A percentile compares a stretch with the other conserved stretches of the same genome.
Conservation (phyloP, 768 basidiomycete genomes). For the Auriscalpium vulgare region DNA sequence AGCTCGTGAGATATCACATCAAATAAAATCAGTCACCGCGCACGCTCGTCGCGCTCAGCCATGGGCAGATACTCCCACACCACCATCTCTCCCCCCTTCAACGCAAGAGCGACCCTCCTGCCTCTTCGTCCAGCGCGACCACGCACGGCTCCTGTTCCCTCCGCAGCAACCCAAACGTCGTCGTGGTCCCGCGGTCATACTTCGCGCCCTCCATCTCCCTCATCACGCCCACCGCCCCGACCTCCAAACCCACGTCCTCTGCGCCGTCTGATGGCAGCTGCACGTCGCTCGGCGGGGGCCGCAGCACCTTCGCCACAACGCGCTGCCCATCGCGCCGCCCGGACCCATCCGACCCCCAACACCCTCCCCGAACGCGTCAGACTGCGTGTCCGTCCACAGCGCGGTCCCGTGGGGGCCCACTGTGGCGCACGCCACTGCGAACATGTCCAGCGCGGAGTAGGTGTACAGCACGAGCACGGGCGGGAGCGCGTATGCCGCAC, state of each 20-base stretch:
- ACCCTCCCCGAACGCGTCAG: slow-evolving; percentile 35
- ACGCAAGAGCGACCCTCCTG: slow-evolving; percentile 28
- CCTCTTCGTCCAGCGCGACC: slow-evolving; percentile 31
- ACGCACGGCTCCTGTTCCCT: slow-evolving; percentile 42
- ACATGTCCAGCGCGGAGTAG: slow-evolving; percentile 24
- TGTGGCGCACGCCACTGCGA: slow-evolving; percentile 43
- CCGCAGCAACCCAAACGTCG: slow-evolving; percentile 37
- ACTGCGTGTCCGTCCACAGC: slow-evolving; percentile 50
- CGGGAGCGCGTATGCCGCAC: slow-evolving; percentile 21
- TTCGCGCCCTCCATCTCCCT: slow-evolving; percentile 15
- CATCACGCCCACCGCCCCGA: not conserved
- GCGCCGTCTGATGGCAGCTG: not conserved
- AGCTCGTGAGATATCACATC: no score
- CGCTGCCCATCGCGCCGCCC: slow-evolving; percentile 39
- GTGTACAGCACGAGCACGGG: slow-evolving; percentile 14
- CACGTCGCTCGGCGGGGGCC: not conserved
- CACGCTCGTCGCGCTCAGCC: no score
- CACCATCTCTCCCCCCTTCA: slow-evolving; percentile 36
- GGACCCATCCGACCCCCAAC: slow-evolving; percentile 32
- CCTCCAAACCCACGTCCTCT: not conserved
- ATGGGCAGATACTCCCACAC: slow-evolving; percentile 37
- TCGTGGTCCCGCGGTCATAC: slow-evolving; percentile 27
- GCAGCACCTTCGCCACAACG: slow-evolving; percentile 38
- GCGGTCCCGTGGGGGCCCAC: slow-evolving; percentile 55
- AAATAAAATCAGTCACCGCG: no score